Evolutionary conservation across 305 asterid genomes (phyloP), one percentile per base, ranked within the genome.

Genomic region (Euphrasia arctica): DNA sequence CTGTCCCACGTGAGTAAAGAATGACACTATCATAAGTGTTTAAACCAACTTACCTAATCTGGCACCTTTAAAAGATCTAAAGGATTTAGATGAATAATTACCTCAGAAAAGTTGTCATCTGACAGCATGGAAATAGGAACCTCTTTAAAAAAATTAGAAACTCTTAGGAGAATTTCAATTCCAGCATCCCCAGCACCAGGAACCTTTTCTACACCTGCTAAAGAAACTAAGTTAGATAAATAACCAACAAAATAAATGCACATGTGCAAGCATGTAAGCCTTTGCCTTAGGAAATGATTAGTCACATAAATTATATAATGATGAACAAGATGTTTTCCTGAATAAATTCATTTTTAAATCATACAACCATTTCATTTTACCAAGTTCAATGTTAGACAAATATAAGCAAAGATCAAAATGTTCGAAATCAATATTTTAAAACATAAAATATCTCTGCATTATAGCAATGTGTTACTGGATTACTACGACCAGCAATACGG

Each of bases 91-190:
- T 48, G 68, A 39, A 65, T 58, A 75, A 55, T 75, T 84, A 92
- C 98, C 95, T 83, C 83, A 5, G 80, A 70, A 76, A 92, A 82
- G 71, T 80, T 79, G 67, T 82, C 94, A 70, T 89, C 94, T 2
- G 98, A 92, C 62, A 92, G 74, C 81, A 64, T 73, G 69, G 66
- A 62, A 59, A 85, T 15, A 59, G 81, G 75, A 65, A 87, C 66
- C 54, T 74, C 85, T 60, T 77, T 83, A 62, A 77, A 63, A 64
- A 69, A 70, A 77, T 84, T 82, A 69, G 98, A 74, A 77, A 87
- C 84, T 76, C 54, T 82, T 64, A 92, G 80, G 65, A 27, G 61
- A 77, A 78, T 64, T 65, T 82, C 89, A 62, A 7, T 34, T 72
- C 71, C 76, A 75, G 69, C 77, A 72, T 73, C 80, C 56, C 64